Percentiles rank a stretch among this genome's conserved stretches.
phyloP scores from a whole-genome alignment of 2,329 filamentous ascomycete species.

The Colletotrichum eremochloae region DNA sequence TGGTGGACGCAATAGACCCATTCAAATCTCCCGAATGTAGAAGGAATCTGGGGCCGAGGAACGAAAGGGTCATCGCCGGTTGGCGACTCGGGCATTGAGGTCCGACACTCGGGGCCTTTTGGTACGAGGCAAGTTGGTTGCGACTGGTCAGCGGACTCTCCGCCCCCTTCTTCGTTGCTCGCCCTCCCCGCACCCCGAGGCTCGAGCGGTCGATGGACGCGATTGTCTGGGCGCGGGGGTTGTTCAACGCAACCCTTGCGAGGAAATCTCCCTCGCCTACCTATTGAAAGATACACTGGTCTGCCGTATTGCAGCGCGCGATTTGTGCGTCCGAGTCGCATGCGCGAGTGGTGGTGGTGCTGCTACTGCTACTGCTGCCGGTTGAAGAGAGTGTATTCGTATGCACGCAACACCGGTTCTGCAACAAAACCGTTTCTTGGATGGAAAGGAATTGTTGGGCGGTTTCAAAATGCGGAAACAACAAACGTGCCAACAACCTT shows the following conservation, averaged over 20 bases:
- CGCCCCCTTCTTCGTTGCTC: neutral
- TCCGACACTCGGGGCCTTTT: slow-evolving; percentile 29
- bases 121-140: slow-evolving; percentile 2
- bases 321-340: neutral
- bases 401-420: slow-evolving; percentile 9
- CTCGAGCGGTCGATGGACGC: neutral
- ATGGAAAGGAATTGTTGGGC: neutral
- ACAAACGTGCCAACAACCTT: slow-evolving; percentile 17
- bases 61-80: neutral
- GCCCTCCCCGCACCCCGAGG: slow-evolving; percentile 15
- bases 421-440: neutral
- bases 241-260: neutral
- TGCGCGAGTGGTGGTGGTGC: neutral
- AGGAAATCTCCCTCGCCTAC: neutral
- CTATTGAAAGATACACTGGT: neutral
- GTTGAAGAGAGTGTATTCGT: neutral
- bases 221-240: neutral
- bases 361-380: neutral
- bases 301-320: neutral
- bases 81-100: slow-evolving; percentile 20
- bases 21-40: neutral
- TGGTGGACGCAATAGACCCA: neutral
- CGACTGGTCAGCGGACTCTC: slow-evolving; percentile 8
- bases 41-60: slow-evolving; percentile 11
- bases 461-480: slow-evolving; percentile 19